Evolutionary conservation across 2,329 filamentous ascomycete genomes (phyloP), one percentile per base, ranked within the genome.

Genomic region (Bretziella fagacearum): DNA sequence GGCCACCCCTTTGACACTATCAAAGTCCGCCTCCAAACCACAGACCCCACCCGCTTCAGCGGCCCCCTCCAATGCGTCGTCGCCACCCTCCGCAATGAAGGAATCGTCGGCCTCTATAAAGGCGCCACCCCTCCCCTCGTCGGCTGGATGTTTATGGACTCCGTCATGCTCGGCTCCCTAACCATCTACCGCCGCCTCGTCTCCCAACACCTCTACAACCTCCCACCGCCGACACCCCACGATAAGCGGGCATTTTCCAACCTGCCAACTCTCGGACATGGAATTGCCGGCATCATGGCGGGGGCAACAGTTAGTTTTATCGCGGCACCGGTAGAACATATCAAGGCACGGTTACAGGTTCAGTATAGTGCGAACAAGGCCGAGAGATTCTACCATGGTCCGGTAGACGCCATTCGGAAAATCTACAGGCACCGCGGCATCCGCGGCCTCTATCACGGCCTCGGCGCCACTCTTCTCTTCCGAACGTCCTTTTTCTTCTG

Each of bases 101-200:
- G 89, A 41, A 64, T 93, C 40, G 65, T 71, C 44, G 91, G 85
- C 2, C 68, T 98, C 35, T 98, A 96, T 71, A 98, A 96, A 66
- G 87, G 89, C 56, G 86, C 86, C 8, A 84, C 83, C 23, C 89
- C 89, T 48, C 91, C 91, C 45, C 69, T 96, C 42, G 77, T 95
- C 44, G 91, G 91, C 56, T 96, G 91, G 91, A 94, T 96, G 82
- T 84, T 93, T 58, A 96, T 96, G 89, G 91, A 98, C 66, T 73
- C 67, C 35, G 60, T 79, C 50, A 94, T 96, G 87, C 73, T 96
- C 27, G 91, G 91, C 35, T 93, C 84, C 15, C 68, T 98, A 54
- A 93, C 83, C 20, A 73, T 93, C 43, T 96, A 96, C 66, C 82
- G 89, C 30, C 80, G 84, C 41, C 62, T 95, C 39, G 68, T 96